phyloP scores from a whole-genome alignment of 2,329 filamentous ascomycete species.

The Diaporthe citrichinensis region DNA sequence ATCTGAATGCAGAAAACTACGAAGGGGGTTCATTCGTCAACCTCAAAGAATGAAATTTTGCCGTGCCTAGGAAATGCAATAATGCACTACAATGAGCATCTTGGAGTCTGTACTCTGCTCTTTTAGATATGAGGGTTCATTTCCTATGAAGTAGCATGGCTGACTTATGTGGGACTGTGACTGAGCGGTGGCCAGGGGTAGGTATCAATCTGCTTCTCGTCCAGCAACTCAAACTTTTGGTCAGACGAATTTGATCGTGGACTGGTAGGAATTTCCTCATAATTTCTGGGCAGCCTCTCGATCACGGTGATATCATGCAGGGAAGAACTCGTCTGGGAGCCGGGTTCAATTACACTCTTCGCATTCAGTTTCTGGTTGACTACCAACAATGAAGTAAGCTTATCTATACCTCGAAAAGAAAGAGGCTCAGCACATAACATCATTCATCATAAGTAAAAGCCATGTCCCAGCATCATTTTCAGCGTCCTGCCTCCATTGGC shows the following conservation, averaged over 20 bases:
- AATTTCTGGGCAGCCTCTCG: not conserved
- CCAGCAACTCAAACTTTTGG: no score
- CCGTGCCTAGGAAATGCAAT: not conserved
- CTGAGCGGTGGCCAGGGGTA: not conserved
- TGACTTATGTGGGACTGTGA: not conserved
- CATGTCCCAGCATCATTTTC: not conserved
- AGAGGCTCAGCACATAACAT: not conserved
- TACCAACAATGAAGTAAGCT: not conserved
- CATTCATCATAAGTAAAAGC: not conserved
- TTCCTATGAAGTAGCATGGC: not conserved
- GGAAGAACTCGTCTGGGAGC: no score
- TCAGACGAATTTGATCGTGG: not conserved
- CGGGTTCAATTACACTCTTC: not conserved
- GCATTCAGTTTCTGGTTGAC: not conserved
- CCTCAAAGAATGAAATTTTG: not conserved
- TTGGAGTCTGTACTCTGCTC: not conserved
- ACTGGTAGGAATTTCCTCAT: not conserved
- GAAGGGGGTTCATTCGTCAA: not conserved
- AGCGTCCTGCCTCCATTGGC: not conserved
- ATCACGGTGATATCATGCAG: not conserved
- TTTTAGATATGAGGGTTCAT: not conserved
- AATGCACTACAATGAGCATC: not conserved
- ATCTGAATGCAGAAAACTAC: not conserved
- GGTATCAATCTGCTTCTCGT: not conserved
- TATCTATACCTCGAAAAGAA: not conserved